Conservation (phyloP, 139 green algal genomes). For the Tetraselmis chui region DNA sequence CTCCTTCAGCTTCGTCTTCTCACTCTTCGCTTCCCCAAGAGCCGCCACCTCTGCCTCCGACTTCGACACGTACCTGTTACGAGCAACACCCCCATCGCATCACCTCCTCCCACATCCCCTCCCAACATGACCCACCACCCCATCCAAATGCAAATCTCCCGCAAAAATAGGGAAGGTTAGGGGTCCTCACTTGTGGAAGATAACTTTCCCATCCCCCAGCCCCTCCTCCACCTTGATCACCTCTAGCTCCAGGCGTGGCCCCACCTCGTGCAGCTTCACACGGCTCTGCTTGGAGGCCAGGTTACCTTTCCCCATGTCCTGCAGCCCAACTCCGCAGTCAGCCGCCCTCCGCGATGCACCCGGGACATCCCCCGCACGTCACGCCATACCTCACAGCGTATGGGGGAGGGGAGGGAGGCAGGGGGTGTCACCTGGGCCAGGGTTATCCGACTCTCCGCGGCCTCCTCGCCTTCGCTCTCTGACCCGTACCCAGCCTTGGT, state of each 20-base stretch:
- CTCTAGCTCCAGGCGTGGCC: conserved; percentile 83
- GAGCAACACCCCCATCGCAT: too few relatives aligned
- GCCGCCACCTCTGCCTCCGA: conserved; percentile 41
- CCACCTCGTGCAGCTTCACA: conserved; percentile 64
- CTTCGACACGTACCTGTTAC: conserved; percentile 57
- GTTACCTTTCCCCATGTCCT: conserved; percentile 30
- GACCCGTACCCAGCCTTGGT: conserved; percentile 72
- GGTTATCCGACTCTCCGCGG: conserved; percentile 50
- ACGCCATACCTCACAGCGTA: too few relatives aligned
- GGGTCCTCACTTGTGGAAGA: too few relatives aligned
- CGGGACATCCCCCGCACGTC: too few relatives aligned
- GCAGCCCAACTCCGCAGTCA: background rate
- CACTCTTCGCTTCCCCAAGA: conserved; percentile 31
- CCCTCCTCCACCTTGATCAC: conserved; percentile 94
- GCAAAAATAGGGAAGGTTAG: background rate
- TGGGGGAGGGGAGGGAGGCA: too few relatives aligned
- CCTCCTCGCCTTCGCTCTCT: conserved; percentile 82
- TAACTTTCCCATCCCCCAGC: conserved; percentile 75
- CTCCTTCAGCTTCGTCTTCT: conserved; percentile 36
- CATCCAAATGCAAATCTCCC: background rate
- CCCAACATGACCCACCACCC: background rate
- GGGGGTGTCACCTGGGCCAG: conserved; percentile 39
- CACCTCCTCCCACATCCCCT: background rate
- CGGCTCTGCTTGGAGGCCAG: conserved; percentile 42
- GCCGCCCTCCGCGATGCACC: background rate